Conservation (phyloP, 805 yeast genomes). For the Wickerhamiella kurtzmanii region DNA sequence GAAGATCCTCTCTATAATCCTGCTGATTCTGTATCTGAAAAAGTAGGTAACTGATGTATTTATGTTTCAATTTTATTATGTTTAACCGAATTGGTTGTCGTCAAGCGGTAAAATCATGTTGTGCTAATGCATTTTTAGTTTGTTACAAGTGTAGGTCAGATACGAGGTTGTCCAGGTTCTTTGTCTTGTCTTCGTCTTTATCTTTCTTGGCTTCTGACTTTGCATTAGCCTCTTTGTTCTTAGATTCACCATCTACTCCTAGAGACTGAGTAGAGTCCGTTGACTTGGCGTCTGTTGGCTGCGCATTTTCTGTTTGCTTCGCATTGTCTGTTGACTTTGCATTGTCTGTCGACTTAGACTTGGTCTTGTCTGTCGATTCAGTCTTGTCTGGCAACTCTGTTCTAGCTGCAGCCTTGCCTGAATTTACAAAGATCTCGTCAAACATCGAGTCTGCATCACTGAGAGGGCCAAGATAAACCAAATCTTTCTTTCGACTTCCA, state of each 20-base stretch:
- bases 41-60: conserved; percentile 1
- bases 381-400: neutral
- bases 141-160: neutral
- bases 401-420: neutral
- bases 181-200: neutral
- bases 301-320: neutral
- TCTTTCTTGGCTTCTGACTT: neutral
- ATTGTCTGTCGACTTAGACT: neutral
- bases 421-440: neutral
- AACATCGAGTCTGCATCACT: conserved; percentile 29
- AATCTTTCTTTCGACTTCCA: conserved; percentile 45
- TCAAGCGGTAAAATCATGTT: too few relatives aligned
- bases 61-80: neutral
- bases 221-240: neutral
- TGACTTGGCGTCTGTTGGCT: neutral
- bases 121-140: too few relatives aligned
- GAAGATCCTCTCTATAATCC: neutral
- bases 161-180: neutral
- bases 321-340: neutral
- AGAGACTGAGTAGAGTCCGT: too few relatives aligned
- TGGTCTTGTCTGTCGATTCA: neutral
- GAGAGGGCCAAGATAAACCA: conserved; percentile 46
- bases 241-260: too few relatives aligned
- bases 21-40: neutral
- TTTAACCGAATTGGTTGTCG: too few relatives aligned